Conservation (phyloP, 2,329 filamentous ascomycete genomes). For the Blastomyces silverae region DNA sequence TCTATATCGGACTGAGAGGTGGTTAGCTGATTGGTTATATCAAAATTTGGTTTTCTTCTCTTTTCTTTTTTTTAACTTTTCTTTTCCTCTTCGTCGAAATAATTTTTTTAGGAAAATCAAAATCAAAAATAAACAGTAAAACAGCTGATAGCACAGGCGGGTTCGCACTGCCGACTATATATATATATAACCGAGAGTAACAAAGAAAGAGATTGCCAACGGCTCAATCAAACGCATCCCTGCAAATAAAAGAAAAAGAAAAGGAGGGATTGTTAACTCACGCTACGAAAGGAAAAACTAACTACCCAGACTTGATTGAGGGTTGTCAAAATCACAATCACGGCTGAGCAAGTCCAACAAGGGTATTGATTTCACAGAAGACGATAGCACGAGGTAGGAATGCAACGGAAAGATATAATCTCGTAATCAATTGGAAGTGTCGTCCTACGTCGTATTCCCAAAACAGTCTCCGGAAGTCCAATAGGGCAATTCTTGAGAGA, state of each 20-base stretch:
- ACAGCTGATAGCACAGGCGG: neutral
- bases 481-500: neutral
- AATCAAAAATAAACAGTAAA: neutral
- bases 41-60: neutral
- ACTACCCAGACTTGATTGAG: neutral
- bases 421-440: conserved; percentile 10
- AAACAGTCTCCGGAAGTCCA: neutral
- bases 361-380: conserved; percentile 3
- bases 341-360: conserved; percentile 6
- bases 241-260: conserved; percentile 8
- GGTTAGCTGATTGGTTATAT: conserved; percentile 4
- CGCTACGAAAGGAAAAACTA: conserved; percentile 2
- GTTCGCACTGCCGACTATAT: conserved; percentile 12
- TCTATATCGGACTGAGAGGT: conserved; percentile 25
- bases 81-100: neutral
- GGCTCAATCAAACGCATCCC: conserved; percentile 7
- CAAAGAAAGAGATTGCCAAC: conserved; percentile 10
- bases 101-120: conserved; percentile 5
- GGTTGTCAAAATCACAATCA: conserved; percentile 1
- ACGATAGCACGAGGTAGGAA: neutral
- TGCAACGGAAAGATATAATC: conserved; percentile 1
- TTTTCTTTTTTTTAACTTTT: neutral
- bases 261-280: conserved; percentile 5
- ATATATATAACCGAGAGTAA: conserved; percentile 14
- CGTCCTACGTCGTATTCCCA: conserved; percentile 14